Base-by-base conservation (phyloP, 2,329 filamentous ascomycete species). In the Aspergillus fumigatus region DNA sequence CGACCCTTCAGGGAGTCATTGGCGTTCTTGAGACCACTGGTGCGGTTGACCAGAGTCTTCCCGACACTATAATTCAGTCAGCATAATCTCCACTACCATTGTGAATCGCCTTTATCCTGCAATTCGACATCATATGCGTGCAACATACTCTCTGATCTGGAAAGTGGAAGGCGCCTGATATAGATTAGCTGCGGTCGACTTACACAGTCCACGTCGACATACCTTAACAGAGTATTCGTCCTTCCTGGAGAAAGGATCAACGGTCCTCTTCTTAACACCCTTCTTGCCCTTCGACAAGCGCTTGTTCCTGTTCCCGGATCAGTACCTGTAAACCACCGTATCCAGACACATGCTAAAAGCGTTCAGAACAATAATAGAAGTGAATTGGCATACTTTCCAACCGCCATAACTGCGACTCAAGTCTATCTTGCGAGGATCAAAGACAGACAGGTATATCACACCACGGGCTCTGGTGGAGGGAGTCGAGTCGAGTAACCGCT, bases 261-360 rank as follows among this genome's bases (percentile, higher is more conserved):
- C 83, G 75, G 92, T 93, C 84, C 93, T 93, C 93, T 99, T 97
- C 91, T 97, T 97, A 79, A 97, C 86, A 81, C 94, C 93, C 88
- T 99, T 99, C 91, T 97, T 99, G 84, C 94, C 94, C 88, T 99
- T 99, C 69, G 94, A 97, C 84, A 99, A 88, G 86, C 94, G 92
- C 92, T 99, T 99, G 88, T 99, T 99, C 90, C 88, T 92, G 71
- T 27, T 56, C 57, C 50, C 11, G 40, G 19, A 57, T 65, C 52
- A 65, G 63, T 52, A 58, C 56, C 32, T 7, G 52, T 35, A 38
- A 52, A 51, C 26, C n/a, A 38, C 14, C 10, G 17, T 47, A 21
- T 27, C 50, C 25, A 19, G 25, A 52, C 14, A 23, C 27, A 25
- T 38, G 4, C 40, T 48, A 32, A 51, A 35, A 60, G n/a, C 38